Base-by-base conservation (phyloP, 768 basidiomycete genomes). In the Termitomyces sp. region DNA sequence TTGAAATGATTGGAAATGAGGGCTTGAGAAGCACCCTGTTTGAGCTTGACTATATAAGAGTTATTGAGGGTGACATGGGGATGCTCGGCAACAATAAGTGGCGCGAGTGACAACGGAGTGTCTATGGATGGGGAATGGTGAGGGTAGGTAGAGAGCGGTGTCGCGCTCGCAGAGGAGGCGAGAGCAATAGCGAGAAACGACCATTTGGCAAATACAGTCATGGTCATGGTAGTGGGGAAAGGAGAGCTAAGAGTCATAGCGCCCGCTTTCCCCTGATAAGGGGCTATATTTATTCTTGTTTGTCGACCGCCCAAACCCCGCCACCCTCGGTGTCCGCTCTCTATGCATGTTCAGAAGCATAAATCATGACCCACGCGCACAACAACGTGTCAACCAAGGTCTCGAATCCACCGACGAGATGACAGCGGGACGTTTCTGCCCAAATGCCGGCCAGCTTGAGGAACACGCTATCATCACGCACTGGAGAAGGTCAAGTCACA, bases 41-140 rank as follows among this genome's bases (percentile, higher is more conserved):
- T 93, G 62, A 98, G 79, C 69, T 94, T 81, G 70, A 98, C 84
- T 61, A 98, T 93, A 76, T 98, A 98, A n/a, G 92, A 90, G 78
- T 95, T 88, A 76, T 89, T 86, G 69, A 95, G 75, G 57, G 82
- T 77, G 53, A 86, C 85, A 72, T 90, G 85, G 54, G 84, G 81
- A 66, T 88, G 86, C 61, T 83, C 74, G 40, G 74, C 74, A 38
- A 76, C 79, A 55, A 80, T 61, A 52, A 91, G 72, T 32, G 89
- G 88, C 9, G 89, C 90, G 49, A 85, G 69, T 16, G 75, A 63
- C 42, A 88, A 67, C 45, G 80, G 74, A 24, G 79, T 72, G 47
- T 77, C 76, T 42, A 67, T 62, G 16, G 72, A 66, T 26, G 66
- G 62, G 42, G 69, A 47, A 48, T 65, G 63, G 58, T 70, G 66